Evolutionary conservation across 345 rosid species (phyloP).

Genomic region (Salix purpurea): DNA sequence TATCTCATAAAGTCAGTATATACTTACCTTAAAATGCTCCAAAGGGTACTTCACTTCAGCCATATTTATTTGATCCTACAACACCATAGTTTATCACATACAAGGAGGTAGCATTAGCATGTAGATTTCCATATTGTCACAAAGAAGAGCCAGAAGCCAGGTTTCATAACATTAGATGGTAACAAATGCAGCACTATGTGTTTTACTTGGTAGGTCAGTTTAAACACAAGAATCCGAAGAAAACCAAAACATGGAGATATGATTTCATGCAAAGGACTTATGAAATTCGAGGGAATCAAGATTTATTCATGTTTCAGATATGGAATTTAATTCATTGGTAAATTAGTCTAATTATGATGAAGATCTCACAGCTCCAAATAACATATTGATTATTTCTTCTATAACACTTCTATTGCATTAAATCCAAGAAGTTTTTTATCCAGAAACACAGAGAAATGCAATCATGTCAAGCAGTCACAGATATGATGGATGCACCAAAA

Average conservation of each 20-base stretch:
- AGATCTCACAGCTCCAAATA: not conserved
- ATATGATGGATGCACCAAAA: not conserved
- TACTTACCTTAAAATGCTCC: conserved; percentile 76
- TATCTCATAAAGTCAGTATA: not conserved
- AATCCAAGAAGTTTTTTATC: not conserved
- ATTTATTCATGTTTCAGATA: not conserved
- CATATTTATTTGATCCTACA: conserved; percentile 89
- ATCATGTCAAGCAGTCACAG: not conserved
- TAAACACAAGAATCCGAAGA: not conserved
- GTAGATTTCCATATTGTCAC: not conserved
- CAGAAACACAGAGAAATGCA: not conserved
- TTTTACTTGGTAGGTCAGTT: not conserved
- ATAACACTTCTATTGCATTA: not conserved
- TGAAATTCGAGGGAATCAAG: not conserved
- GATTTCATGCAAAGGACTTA: not conserved
- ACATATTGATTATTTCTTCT: not conserved
- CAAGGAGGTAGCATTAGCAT: not conserved
- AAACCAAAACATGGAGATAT: not conserved
- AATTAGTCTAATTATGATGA: not conserved
- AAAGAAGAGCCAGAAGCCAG: not conserved
- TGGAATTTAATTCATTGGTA: not conserved
- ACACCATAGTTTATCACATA: conserved; percentile 8
- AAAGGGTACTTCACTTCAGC: conserved; percentile 82
- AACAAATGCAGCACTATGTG: not conserved
- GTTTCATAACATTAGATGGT: not conserved